Evolutionary conservation across 2,329 filamentous ascomycete species (phyloP), one percentile per base, ranked within the genome.

Genomic region (Didymella exigua): DNA sequence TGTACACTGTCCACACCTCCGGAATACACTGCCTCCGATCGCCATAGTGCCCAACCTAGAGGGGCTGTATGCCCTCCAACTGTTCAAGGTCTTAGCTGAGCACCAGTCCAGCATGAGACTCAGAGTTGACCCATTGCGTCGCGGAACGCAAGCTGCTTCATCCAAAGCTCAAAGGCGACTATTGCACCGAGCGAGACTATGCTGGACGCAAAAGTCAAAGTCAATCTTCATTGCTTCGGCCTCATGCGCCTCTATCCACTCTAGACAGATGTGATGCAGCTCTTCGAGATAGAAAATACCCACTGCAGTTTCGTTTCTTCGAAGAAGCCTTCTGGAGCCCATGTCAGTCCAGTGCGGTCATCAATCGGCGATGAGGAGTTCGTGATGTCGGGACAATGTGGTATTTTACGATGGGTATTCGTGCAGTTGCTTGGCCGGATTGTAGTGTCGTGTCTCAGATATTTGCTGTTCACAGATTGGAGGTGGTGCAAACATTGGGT

Each of bases 241-340:
- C 13, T 31, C 10, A 9, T 43, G 26, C 4, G 13, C 10, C 19
- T 31, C 27, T 4, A 33, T 29, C 26, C 41, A 43, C 4, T 31
- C 41, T 9, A 57, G 57, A 14, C 37, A 55, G n/a, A 45, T 21
- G 2, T 48, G 49, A 33, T 45, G 27, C 61, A 64, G 62, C 45
- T 64, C 54, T 26, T 59, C 59, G 6, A 62, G 5, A 33, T 58
- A 59, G 21, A 54, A 50, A n/a, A 29, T 8, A 3, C 54, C 4
- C 18, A 2, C 19, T n/a, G 37, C 4, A 11, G 19, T 21, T n/a
- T 7, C 19, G 24, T 40, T 19, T 40, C 37, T 1, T 40, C 37
- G 18, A 40, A 21, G 19, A 24, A 40, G 37, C 26, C 26, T 10
- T 27, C 26, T 27, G 26, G 26, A 5, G 26, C 26, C 26, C 26